Evolutionary conservation across 306 rosid species (phyloP), one percentile per base, ranked within the genome.

Genomic region (Acacia melanoxylon): DNA sequence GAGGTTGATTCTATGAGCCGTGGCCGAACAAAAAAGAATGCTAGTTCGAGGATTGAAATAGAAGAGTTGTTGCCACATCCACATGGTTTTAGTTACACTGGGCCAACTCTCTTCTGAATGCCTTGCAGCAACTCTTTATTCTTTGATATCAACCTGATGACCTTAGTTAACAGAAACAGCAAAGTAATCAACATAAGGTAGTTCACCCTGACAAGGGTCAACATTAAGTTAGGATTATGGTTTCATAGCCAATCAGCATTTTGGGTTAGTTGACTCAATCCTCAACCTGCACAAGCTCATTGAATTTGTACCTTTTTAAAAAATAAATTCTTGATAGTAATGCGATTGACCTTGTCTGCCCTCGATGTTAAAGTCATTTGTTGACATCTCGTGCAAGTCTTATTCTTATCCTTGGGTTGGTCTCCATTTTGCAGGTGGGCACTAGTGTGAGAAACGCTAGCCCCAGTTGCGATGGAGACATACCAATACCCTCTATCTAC

Each of bases 1-100:
- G 98, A 93, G 86, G 94, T 93, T 6, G 97, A 92, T 86, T 91
- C 94, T 68, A 52, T 91, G 76, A 92, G 88, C 81, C 93, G 90
- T 17, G 84, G 82, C 86, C 88, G 95, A 71, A 94, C 85, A 5
- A 96, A 83, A 80, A 96, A 88, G 84, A 91, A 97, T 86, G 89
- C 89, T 78, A 96, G 98, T 80, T 90, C 75, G 40, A 86, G 95
- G 79, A 82, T 91, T 22, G 95, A 89, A 82, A 90, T 91, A 24
- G 95, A 91, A 87, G 95, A 91, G 91, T 81, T 96, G 68, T 76
- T 91, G 88, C 97, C 97, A 5, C 88, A 89, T 52, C 78, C 89
- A 12, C 82, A 87, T 59, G 84, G 94, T 71, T 85, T 85, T 54
- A 81, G 88, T 70, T 94, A 90, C 75, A 73, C 88, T 19, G 91